A percentile compares a stretch with the other conserved stretches of the same genome.
Conservation (phyloP, 2,329 filamentous ascomycete species). For the Trichoderma semiorbis region DNA sequence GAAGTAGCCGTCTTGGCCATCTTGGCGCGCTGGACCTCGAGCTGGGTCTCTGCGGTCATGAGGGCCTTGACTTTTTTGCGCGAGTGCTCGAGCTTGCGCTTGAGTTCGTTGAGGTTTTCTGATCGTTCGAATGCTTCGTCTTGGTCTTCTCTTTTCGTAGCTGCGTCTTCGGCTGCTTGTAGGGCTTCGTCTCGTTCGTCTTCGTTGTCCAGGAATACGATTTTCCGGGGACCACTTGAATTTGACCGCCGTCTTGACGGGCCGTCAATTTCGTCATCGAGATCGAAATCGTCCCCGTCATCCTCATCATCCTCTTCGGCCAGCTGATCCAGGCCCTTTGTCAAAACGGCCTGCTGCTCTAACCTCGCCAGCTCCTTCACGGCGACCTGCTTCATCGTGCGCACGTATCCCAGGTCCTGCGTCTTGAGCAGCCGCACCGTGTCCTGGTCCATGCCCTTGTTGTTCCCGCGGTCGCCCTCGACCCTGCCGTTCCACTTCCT, state of each 20-base stretch:
- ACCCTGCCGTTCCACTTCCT: conserved; percentile 54
- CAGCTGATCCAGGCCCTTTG: conserved; percentile 35
- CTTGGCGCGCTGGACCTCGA: conserved; percentile 57
- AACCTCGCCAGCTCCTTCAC: conserved; percentile 55
- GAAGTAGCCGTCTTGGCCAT: conserved; percentile 64
- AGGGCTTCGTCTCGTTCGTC: conserved; percentile 34
- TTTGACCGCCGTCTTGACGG: conserved; percentile 27
- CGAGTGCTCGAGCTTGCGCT: conserved; percentile 47
- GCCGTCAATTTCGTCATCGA: conserved; percentile 33
- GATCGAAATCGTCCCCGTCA: conserved; percentile 32
- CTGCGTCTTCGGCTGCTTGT: conserved; percentile 27
- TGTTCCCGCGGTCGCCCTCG: conserved; percentile 57
- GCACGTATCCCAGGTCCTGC: conserved; percentile 63
- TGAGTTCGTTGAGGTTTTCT: conserved; percentile 44
- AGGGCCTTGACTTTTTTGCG: conserved; percentile 54
- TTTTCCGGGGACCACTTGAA: conserved; percentile 43
- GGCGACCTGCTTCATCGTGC: conserved; percentile 59
- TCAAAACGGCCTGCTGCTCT: conserved; percentile 51
- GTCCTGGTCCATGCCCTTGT: conserved; percentile 52
- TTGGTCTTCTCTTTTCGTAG: conserved; percentile 22
- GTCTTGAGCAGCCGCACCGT: conserved; percentile 63
- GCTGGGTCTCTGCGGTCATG: conserved; percentile 52
- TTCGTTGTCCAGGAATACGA: conserved; percentile 48
- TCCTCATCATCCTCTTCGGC: conserved; percentile 33
- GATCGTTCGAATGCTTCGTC: conserved; percentile 37